A percentile compares a stretch with the other conserved stretches of the same genome.
phyloP scores from a whole-genome alignment of 2,329 filamentous ascomycete species.

The Cercospora sesami region DNA sequence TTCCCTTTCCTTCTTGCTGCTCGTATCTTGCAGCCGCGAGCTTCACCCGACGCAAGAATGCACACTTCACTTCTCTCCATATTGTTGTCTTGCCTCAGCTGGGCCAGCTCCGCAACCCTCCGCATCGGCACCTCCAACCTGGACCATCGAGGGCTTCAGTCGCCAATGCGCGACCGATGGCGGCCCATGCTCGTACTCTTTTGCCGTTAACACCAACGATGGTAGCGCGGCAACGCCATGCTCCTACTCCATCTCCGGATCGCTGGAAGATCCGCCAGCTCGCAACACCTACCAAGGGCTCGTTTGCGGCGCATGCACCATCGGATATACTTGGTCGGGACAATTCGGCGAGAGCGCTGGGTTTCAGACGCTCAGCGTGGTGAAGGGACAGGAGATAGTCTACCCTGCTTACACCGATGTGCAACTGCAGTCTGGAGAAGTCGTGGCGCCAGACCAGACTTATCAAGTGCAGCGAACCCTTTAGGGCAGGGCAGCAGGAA shows the following conservation, averaged over 20 bases:
- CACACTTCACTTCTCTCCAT: background rate
- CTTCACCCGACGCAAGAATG: background rate
- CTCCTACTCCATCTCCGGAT: slow-evolving; percentile 15
- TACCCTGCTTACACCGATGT: slow-evolving; percentile 27
- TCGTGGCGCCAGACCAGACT: background rate
- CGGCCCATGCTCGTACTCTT: slow-evolving; percentile 23
- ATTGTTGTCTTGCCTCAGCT: background rate
- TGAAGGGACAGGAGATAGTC: slow-evolving; percentile 23
- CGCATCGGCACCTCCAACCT: slow-evolving; percentile 4
- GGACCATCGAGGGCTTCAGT: slow-evolving; percentile 27
- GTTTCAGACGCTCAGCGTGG: slow-evolving; percentile 26
- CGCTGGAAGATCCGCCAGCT: slow-evolving; percentile 15
- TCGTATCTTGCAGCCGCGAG: background rate
- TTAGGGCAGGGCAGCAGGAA: background rate
- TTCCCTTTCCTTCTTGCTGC: background rate
- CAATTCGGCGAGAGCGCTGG: slow-evolving; percentile 26
- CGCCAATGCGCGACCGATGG: slow-evolving; percentile 20
- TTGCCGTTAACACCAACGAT: background rate
- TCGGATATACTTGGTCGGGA: slow-evolving; percentile 24
- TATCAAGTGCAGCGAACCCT: background rate
- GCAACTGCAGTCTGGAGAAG: background rate
- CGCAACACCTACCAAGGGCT: slow-evolving; percentile 22
- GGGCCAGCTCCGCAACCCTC: background rate
- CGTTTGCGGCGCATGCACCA: slow-evolving; percentile 26
- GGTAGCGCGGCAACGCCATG: too few species aligned